phyloP scores from a whole-genome alignment of 768 basidiomycete species.

The Russula sp. region DNA sequence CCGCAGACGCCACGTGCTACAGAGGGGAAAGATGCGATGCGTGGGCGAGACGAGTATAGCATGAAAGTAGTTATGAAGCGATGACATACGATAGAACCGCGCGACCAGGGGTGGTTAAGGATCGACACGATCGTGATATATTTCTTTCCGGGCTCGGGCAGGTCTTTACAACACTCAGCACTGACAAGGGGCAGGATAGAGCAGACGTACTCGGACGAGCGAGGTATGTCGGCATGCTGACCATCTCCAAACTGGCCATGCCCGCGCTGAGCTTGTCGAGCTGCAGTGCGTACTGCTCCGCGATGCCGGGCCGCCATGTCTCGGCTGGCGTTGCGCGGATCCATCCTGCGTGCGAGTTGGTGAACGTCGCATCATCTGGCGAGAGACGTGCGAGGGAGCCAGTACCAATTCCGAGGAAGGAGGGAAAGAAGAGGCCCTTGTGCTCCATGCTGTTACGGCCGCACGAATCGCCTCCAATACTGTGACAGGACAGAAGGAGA shows the following conservation, averaged over 20 bases:
- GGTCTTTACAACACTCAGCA: slow-evolving; percentile 25
- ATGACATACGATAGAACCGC: slow-evolving; percentile 36
- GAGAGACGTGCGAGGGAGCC: slow-evolving; percentile 26
- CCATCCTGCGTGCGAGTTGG: slow-evolving; percentile 26
- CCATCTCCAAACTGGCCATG: slow-evolving; percentile 32
- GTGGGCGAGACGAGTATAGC: neutral
- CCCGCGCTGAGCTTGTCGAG: slow-evolving; percentile 31
- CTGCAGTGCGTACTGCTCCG: slow-evolving; percentile 39
- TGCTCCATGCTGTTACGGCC: slow-evolving; percentile 21
- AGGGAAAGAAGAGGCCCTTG: slow-evolving; percentile 29
- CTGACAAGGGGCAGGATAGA: neutral
- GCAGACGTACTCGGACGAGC: slow-evolving; percentile 26
- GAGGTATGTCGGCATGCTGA: slow-evolving; percentile 29
- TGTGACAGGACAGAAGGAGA: no score
- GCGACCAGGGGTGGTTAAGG: no score
- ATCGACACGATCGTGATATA: no score
- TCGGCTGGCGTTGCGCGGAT: slow-evolving; percentile 24
- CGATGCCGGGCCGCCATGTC: slow-evolving; percentile 31
- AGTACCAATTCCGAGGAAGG: slow-evolving; percentile 28
- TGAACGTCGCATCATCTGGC: slow-evolving; percentile 24
- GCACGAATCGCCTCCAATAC: no score
- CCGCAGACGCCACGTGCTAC: no score
- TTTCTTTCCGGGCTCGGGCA: slow-evolving; percentile 18
- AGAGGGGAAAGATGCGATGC: neutral
- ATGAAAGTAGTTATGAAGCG: neutral